Evolutionary conservation across 306 rosid genomes (phyloP).

Genomic region (Lotus japonicus): DNA sequence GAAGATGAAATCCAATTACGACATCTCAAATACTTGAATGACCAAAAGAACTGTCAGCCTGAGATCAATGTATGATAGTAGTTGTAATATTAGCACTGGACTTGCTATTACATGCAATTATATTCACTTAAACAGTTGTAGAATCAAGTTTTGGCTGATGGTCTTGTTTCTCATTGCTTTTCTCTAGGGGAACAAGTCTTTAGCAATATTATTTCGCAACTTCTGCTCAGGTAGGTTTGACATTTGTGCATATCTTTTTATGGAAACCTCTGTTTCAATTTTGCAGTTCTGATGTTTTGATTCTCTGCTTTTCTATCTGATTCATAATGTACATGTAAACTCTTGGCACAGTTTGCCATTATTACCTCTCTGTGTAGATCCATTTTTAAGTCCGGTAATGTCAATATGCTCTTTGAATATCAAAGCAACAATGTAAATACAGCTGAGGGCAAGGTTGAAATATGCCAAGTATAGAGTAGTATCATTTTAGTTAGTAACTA

Average conservation of each 20-base stretch:
- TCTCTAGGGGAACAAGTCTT: too few species aligned
- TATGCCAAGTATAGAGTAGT: neutral
- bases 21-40: conserved; percentile 11
- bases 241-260: too few species aligned
- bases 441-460: neutral
- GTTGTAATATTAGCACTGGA: conserved; percentile 19
- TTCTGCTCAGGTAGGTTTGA: too few species aligned
- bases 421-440: neutral
- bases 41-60: neutral
- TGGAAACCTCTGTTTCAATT: too few species aligned
- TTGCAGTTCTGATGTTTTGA: too few species aligned
- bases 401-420: neutral
- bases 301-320: too few species aligned
- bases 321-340: too few species aligned
- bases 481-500: neutral
- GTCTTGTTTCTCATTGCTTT: neutral
- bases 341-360: neutral
- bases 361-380: neutral
- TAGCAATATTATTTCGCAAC: too few species aligned
- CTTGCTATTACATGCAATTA: conserved; percentile 2
- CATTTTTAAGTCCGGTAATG: neutral
- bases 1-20: conserved; percentile 16
- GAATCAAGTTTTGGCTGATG: neutral
- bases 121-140: neutral
- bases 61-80: conserved; percentile 9